phyloP scores from a whole-genome alignment of 192 early-diverging fungal genomes.

The Bifiguratus adelaidae region DNA sequence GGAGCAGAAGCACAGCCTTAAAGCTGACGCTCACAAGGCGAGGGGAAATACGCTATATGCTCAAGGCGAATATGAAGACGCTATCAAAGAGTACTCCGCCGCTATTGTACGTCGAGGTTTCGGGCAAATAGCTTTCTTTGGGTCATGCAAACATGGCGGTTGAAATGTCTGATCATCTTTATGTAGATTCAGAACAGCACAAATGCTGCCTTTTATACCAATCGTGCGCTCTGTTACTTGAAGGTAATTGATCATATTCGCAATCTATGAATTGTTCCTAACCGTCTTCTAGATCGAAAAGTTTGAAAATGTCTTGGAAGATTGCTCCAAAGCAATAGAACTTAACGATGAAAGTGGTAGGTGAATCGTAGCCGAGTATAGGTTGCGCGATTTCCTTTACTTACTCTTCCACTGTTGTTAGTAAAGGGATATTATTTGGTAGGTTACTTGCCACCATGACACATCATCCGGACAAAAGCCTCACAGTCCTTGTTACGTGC shows the following conservation, averaged over 20 bases:
- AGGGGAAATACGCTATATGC: slow-evolving; percentile 50
- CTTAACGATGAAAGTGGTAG: slow-evolving; percentile 48
- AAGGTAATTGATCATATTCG: slow-evolving; percentile 21
- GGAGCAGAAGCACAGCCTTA: too few relatives aligned
- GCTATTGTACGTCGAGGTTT: slow-evolving; percentile 44
- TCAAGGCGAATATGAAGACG: slow-evolving; percentile 45
- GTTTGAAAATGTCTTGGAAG: slow-evolving; percentile 40
- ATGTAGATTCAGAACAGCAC: slow-evolving; percentile 46
- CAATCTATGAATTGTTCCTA: neutral
- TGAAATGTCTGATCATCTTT: too few relatives aligned
- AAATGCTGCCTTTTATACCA: slow-evolving; percentile 68
- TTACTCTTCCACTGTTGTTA: slow-evolving; percentile 4
- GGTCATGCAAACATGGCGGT: neutral
- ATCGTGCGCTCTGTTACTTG: slow-evolving; percentile 67
- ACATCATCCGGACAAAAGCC: too few relatives aligned
- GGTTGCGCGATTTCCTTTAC: neutral
- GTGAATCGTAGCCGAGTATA: slow-evolving; percentile 2
- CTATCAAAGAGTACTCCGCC: slow-evolving; percentile 62
- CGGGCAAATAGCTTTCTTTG: neutral
- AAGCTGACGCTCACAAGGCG: slow-evolving; percentile 43
- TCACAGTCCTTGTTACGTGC: too few relatives aligned
- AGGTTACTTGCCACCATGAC: slow-evolving; percentile 6
- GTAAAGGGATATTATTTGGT: slow-evolving; percentile 66
- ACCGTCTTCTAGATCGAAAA: slow-evolving; percentile 30
- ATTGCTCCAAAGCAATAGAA: slow-evolving; percentile 55